Base-by-base conservation (phyloP, 441 rosid species). In the Adansonia grandidieri region DNA sequence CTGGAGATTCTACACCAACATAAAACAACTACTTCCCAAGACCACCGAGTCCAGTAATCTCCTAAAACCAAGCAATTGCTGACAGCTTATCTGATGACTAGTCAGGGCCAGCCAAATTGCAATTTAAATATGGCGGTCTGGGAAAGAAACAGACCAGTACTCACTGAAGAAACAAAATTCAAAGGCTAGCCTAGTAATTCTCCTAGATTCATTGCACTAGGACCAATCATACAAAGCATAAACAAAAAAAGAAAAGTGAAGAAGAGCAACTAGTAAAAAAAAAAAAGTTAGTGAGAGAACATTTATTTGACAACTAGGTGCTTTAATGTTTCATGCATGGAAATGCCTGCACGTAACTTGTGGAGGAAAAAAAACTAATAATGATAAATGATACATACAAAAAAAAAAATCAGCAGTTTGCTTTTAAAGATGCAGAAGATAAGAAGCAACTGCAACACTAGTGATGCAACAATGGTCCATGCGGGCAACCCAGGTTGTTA, bases 1-100 rank as follows among this genome's bases (percentile, higher is more conserved):
- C 24, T 53, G 56, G 62, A 71, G 50, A 80, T 19, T 28, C 42
- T 28, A 76, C 15, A 42, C 47, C 50, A 44, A 77, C 10, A 22
- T 69, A 72, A 24, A 75, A 71, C 76, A 19, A 42, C 48, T 32
- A 9, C 40, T 17, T 42, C 45, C 47, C n/a, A 28, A 58, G 17
- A 58, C 76, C 65, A 54, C 48, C 53, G 15, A 71, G 8, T 8
- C 51, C 28, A 19, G 10, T 56, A 24, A 58, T 4, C 53, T 57
- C 71, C 44, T 51, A 61, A 61, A 64, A 63, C 44, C 61, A 71
- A 76, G 68, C 54, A 53, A 42, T 58, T 60, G 65, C 62, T 62
- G 40, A 22, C 47, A 37, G 20, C 79, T n/a, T 8, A 19, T 64
- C 14, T 9, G 9, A 79, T 56, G 11, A 60, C 22, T 14, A 69